Evolutionary conservation across 495 filamentous ascomycete species (phyloP), one percentile per base, ranked within the genome.

Genomic region (Trichocladium antarcticum): DNA sequence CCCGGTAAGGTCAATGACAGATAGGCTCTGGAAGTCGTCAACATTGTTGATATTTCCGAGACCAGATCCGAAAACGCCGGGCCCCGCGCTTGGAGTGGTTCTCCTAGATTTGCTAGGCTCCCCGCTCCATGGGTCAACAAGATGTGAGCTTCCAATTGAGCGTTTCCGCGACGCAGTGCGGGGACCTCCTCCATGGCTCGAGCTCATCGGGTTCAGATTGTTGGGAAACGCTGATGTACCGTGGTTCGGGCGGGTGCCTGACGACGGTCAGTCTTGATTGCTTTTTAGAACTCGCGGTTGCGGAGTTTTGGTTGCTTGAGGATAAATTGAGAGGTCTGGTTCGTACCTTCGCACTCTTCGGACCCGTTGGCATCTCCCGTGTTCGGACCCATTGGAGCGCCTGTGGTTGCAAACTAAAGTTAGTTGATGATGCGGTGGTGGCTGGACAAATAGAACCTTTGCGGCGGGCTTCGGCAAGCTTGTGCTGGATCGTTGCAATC

Each of bases 141-240:
- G 47, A 42, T 58, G 24, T 16, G 60, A 48, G 42, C 50, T 61
- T 34, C 52, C 57, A 39, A 66, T 55, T 2, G 61, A 60, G 34
- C 69, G 65, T 43, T 72, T 72, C 56, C 66, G 53, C 10, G 57
- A 47, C 22, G 56, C 42, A 11, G 48, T 31, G 17, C 31, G 7
- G 10, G 19, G 15, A 8, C 40, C 49, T 10, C 19, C 27, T 20
- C 50, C 35, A 1, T 42, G 14, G 42, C 41, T 52, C 28, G 50
- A 54, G 17, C 6, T 10, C 19, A 44, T 31, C 20, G 53, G 36
- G 12, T 35, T 51, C 4, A 51, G 45, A 45, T 56, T 54, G 43
- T 16, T 47, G 11, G 51, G 51, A 11, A 49, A 22, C 2, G 22
- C 41, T 29, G 46, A 47, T 1, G 41, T 24, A 22, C 5, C 44